Evolutionary conservation across 768 basidiomycete species (phyloP), one percentile per base, ranked within the genome.

Genomic region (Artomyces pyxidatus): DNA sequence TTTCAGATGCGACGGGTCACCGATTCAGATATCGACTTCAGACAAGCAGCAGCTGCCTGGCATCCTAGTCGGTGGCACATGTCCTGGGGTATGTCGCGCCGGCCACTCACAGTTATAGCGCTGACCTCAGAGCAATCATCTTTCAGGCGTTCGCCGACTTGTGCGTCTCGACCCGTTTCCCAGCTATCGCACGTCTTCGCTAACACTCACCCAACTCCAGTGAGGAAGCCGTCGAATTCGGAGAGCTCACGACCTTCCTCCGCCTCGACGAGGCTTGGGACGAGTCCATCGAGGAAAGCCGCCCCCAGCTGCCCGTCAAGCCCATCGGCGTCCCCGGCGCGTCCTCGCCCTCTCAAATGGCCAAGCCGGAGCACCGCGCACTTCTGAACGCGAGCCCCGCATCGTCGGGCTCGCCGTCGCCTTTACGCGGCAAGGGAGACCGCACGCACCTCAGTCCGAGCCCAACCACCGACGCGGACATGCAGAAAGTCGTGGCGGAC

Each of bases 41-140:
- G 90, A 81, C 62, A 89, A 90, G 57, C 86, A 88, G 55, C 87
- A 88, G 57, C 71, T 92, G 4, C 89, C 89, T 21, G 90, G 89
- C 3, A 81, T 91, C 37, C 77, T 92, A 6, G 75, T 92, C 30
- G 89, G 89, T 3, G 79, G 79, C 30, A 75, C 71, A 49, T 92
- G 77, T 60, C 81, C 81, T 42, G 89, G 89, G 25, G 88, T 91
- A 68, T 53, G 84, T 74, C 28, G 21, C 48, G 40, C 52, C 44
- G 54, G 49, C 41, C 47, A 37, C 27, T 40, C 39, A 28, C 53
- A n/a, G 23, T 43, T 23, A 30, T 35, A 7, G 26, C 37, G 22
- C 11, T 28, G 16, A 17, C 27, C 28, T 19, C 21, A 42, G 3
- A 37, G 35, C 22, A 14, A 16, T 11, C 30, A 50, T 14, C n/a